Conservation (phyloP, 371 early-diverging fungal species). For the Syncephalis plumigaleata region DNA sequence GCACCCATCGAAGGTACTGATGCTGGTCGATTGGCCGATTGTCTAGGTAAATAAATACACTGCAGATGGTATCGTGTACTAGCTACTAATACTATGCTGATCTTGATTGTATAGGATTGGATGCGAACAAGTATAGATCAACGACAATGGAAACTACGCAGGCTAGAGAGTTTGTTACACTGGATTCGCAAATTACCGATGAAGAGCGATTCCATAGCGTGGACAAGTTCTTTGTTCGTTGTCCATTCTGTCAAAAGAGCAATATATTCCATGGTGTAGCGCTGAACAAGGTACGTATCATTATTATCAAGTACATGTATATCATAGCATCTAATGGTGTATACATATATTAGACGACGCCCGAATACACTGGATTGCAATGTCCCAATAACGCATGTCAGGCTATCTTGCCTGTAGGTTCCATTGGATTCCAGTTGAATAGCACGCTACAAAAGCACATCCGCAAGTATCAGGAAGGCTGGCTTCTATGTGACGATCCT, state of each 20-base stretch:
- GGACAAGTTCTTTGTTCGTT: conserved; percentile 34
- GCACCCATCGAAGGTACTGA: conserved; percentile 83
- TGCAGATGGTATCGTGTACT: too few species aligned
- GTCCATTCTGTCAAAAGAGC: conserved; percentile 35
- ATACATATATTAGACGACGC: too few species aligned
- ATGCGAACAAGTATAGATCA: conserved; percentile 42
- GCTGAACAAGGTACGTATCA: conserved; percentile 15
- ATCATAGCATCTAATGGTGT: too few species aligned
- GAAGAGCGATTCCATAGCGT: conserved; percentile 66
- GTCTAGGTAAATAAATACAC: too few species aligned
- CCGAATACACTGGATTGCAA: conserved; percentile 6
- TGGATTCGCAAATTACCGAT: conserved; percentile 70
- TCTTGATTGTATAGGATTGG: too few species aligned
- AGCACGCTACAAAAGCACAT: conserved; percentile 43
- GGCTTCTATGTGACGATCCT: conserved; percentile 61
- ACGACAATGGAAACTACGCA: conserved; percentile 12
- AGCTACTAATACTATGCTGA: too few species aligned
- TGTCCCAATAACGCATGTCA: conserved; percentile 40
- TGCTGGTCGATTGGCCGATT: conserved; percentile 57
- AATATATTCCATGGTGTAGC: conserved; percentile 35
- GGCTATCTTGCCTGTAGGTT: conserved; percentile 16
- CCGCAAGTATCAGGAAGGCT: conserved; percentile 44
- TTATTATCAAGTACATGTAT: too few species aligned
- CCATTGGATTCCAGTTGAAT: conserved; percentile 42
- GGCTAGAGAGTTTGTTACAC: conserved; percentile 43